phyloP scores from a whole-genome alignment of 2,329 filamentous ascomycete species.

The Ophiocordyceps polyrhachis-furcata region DNA sequence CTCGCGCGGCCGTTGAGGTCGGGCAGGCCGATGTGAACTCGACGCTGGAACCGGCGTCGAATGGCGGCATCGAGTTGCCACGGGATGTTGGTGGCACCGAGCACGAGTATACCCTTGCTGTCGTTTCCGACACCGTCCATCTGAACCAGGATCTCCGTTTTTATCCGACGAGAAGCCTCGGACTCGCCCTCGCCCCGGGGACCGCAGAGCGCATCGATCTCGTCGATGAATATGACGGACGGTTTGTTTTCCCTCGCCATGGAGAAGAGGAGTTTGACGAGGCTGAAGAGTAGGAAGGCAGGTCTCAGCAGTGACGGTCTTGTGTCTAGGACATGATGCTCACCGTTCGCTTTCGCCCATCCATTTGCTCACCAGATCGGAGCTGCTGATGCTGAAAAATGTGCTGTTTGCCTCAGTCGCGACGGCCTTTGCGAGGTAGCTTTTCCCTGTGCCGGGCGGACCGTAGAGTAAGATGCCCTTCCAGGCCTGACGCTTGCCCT shows the following conservation, averaged over 20 bases:
- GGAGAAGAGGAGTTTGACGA: slow-evolving; percentile 91
- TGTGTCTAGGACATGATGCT: slow-evolving; percentile 1
- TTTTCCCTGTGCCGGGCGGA: slow-evolving; percentile 92
- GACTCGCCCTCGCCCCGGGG: slow-evolving; percentile 89
- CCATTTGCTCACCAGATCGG: slow-evolving; percentile 96
- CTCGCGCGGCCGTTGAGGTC: slow-evolving; percentile 71
- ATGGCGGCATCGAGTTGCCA: slow-evolving; percentile 98
- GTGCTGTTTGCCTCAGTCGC: slow-evolving; percentile 98
- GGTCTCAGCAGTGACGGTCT: slow-evolving; percentile 5
- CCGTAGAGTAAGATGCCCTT: slow-evolving; percentile 95
- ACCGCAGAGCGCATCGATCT: slow-evolving; percentile 91
- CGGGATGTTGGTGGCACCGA: slow-evolving; percentile 94
- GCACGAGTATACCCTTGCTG: slow-evolving; percentile 78
- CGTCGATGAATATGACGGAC: slow-evolving; percentile 96
- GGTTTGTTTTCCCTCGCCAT: slow-evolving; percentile 98
- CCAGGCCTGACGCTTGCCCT: slow-evolving; percentile 92
- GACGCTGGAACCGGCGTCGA: slow-evolving; percentile 81
- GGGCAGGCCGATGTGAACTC: slow-evolving; percentile 88
- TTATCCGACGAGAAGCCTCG: slow-evolving; percentile 91
- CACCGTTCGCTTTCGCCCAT: slow-evolving; percentile 99
- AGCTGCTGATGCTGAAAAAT: slow-evolving; percentile 96
- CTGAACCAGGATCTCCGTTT: slow-evolving; percentile 93
- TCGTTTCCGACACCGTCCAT: slow-evolving; percentile 99
- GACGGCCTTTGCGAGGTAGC: slow-evolving; percentile 90
- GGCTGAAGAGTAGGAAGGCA: slow-evolving; percentile 25